A percentile compares a stretch with the other conserved stretches of the same genome.
Conservation (phyloP, 2,329 filamentous ascomycete genomes). For the Podosphaera xanthii region DNA sequence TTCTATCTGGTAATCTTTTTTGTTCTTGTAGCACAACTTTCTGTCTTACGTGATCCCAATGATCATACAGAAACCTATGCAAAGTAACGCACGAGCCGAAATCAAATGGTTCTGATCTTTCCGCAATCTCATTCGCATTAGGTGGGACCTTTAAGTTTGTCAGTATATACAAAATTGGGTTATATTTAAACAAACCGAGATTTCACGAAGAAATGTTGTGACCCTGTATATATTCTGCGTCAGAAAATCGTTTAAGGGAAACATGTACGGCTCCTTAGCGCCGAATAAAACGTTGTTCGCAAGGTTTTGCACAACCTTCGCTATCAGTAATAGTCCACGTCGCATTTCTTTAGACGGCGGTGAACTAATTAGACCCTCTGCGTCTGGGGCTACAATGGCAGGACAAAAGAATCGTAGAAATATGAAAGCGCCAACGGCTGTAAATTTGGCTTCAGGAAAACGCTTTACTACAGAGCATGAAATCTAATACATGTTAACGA, state of each 20-base stretch:
- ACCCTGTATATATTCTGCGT: conserved; percentile 45
- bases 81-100: conserved; percentile 49
- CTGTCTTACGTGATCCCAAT: conserved; percentile 47
- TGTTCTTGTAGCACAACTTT: conserved; percentile 36
- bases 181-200: conserved; percentile 28
- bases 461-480: conserved; percentile 36
- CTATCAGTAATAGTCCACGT: conserved; percentile 42
- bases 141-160: conserved; percentile 22
- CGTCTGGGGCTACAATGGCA: conserved; percentile 46
- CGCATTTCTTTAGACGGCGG: conserved; percentile 46
- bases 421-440: conserved; percentile 47
- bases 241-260: conserved; percentile 44
- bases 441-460: conserved; percentile 49
- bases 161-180: not conserved
- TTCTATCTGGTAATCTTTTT: conserved; percentile 31
- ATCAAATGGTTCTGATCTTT: conserved; percentile 32
- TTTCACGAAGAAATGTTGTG: conserved; percentile 42
- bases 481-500: conserved; percentile 21
- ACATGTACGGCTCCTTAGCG: conserved; percentile 52
- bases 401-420: conserved; percentile 53
- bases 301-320: conserved; percentile 48
- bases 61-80: conserved; percentile 46
- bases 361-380: conserved; percentile 37
- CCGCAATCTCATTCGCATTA: conserved; percentile 21
- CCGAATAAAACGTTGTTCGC: conserved; percentile 52